Evolutionary conservation across 495 filamentous ascomycete genomes (phyloP).

Genomic region (Aspergillus asperescens): DNA sequence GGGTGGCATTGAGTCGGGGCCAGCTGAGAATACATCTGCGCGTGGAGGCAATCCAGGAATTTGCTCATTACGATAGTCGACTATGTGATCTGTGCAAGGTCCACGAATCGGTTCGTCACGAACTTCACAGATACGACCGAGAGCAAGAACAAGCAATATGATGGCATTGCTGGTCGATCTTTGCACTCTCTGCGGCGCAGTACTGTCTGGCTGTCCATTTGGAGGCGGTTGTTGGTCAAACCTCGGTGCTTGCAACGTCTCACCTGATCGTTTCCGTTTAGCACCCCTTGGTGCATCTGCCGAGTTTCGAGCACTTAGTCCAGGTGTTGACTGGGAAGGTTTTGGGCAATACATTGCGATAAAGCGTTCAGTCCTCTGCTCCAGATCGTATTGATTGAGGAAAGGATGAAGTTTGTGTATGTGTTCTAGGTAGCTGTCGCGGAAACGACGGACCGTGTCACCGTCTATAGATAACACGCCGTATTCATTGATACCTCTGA

Average conservation of each 20-base stretch:
- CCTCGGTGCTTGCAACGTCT: conserved; percentile 24
- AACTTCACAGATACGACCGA: conserved; percentile 77
- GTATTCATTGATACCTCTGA: conserved; percentile 52
- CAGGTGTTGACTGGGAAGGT: conserved; percentile 20
- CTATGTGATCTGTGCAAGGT: conserved; percentile 32
- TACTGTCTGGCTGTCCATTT: conserved; percentile 1
- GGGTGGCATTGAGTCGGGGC: conserved; percentile 22
- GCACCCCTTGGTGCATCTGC: conserved; percentile 26
- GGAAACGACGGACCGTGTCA: conserved; percentile 56
- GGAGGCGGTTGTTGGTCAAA: conserved; percentile 21
- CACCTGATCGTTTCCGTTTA: conserved; percentile 44
- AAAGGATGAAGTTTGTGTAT: conserved; percentile 91
- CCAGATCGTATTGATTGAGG: conserved; percentile 51
- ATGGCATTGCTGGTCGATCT: conserved; percentile 59
- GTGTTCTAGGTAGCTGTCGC: conserved; percentile 67
- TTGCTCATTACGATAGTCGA: conserved; percentile 25
- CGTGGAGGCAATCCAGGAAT: conserved; percentile 25
- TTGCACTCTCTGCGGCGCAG: conserved; percentile 24
- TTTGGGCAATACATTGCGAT: conserved; percentile 34
- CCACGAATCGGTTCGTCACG: conserved; percentile 54
- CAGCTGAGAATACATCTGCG: conserved; percentile 26
- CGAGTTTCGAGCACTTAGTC: conserved; percentile 10
- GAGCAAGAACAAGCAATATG: conserved; percentile 73
- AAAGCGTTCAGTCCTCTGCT: conserved; percentile 50
- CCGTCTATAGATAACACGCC: conserved; percentile 61